Base-by-base conservation (phyloP, 148 eudicot genomes). In the Fallopia convolvulus region DNA sequence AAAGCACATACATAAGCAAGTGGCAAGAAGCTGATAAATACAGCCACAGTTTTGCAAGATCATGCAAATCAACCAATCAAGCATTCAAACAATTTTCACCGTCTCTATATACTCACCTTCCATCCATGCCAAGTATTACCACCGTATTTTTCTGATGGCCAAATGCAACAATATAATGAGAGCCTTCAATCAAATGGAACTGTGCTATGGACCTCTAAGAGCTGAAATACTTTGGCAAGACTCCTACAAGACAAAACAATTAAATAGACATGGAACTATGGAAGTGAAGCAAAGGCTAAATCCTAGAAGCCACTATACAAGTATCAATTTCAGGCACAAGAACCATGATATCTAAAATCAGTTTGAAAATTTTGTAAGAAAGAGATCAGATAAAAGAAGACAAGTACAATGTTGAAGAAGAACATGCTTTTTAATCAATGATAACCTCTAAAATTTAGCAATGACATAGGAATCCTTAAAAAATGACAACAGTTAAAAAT, bases 191-290 rank as follows among this genome's bases (percentile, higher is more conserved):
- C 78, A 92, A 84, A 79, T 87, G 92, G 36, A 92, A 92, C 80
- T 90, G 91, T 66, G 94, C 97, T 70, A 92, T 87, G 10, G 97
- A 92, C 97, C 97, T 90, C 79, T 90, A 92, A n/a, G 97, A 92
- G 81, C 89, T 92, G 84, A 92, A 92, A 82, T 92, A 92, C 79
- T 89, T 89, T 33, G 97, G 97, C 79, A 92, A 75, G 14, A 92
- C 92, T 81, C 94, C 97, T 92, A 86, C 81, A 80, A 47, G 83
- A 82, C 48, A 77, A 75, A 47, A 9, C 6, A 46, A 65, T 30
- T 11, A 36, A 10, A 68, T 23, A 36, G 72, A 68, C 46, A 68
- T 68, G 21, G 21, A 36, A 39, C 10, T 15, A 68, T 36, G 10
- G 42, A 68, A 68, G 72, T 15, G 21, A 68, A 68, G 46, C 21